Evolutionary conservation across 148 eudicot species (phyloP), one percentile per base, ranked within the genome.

Genomic region (Diospyros kaki): DNA sequence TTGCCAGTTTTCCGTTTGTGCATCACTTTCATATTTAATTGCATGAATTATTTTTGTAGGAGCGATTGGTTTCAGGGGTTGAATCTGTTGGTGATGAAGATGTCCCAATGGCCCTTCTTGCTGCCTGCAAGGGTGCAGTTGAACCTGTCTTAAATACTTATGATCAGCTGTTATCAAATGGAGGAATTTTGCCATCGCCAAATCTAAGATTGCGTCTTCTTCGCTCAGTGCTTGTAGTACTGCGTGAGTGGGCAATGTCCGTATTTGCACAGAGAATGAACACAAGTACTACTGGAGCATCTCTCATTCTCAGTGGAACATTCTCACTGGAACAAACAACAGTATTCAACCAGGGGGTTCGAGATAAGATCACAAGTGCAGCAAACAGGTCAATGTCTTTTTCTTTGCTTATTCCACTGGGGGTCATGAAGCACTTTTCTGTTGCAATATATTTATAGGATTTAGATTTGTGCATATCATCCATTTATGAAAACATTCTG

Each of bases 341-440:
- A 38, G 73, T 78, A 71, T 71, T 83, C 59, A 93, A 89, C 77
- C 93, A 93, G 83, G 91, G 98, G 64, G 86, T 88, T 72, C 88
- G 97, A 10, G 99, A 93, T 82, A 92, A 93, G 87, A 93, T 95
- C 69, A 81, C 92, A 14, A 93, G 94, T 85, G 97, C 99, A 14
- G 94, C 97, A 77, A 95, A 95, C 80, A 87, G 98, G 99, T 92
- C 67, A 73, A 17, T 71, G 44, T 69, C 46, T 10, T 38, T 40
- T 6, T 66, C 60, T 66, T 60, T 50, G 67, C 59, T 54, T 44
- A 5, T 18, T 66, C 48, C 64, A 72, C 64, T 54, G 18, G 68
- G 60, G 40, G n/a, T 43, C 43, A 51, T 69, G 56, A 77, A 52
- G 17, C 43, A 13, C 38, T 66, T 42, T 41, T 53, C 40, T 40